Conservation (phyloP, 2,329 filamentous ascomycete species). For the Penicillium sp. region DNA sequence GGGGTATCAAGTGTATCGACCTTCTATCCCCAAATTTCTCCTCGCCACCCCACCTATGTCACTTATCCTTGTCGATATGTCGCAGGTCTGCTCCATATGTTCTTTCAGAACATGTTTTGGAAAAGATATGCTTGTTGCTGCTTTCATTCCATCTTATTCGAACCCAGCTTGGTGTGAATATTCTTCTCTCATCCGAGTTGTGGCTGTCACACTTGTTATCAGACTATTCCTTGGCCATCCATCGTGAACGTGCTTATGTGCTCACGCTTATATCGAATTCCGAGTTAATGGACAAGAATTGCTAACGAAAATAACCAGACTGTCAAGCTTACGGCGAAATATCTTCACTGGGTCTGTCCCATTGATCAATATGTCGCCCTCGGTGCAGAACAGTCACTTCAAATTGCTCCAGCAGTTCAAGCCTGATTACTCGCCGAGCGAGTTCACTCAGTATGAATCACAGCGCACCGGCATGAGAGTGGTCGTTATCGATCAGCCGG, state of each 20-base stretch:
- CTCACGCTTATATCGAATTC: not conserved
- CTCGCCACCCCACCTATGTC: slow-evolving; percentile 19
- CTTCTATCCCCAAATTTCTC: slow-evolving; percentile 13
- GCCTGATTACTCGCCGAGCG: slow-evolving; percentile 83
- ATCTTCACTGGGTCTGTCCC: slow-evolving; percentile 21
- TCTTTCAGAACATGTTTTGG: slow-evolving; percentile 1
- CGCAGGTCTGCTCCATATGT: slow-evolving; percentile 8
- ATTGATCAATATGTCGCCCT: slow-evolving; percentile 54
- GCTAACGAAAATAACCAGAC: slow-evolving; percentile 24
- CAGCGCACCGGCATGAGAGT: slow-evolving; percentile 92
- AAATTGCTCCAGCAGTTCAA: slow-evolving; percentile 81
- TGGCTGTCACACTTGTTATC: not conserved
- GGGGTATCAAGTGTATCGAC: not conserved
- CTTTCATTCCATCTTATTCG: not conserved
- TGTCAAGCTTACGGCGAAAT: slow-evolving; percentile 19
- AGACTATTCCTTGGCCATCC: not conserved
- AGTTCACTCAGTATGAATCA: slow-evolving; percentile 94
- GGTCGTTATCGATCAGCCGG: slow-evolving; percentile 84
- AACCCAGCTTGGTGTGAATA: not conserved
- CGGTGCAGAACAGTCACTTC: slow-evolving; percentile 60
- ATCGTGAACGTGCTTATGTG: not conserved
- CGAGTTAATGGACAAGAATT: not conserved
- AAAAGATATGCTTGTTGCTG: not conserved
- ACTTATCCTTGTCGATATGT: slow-evolving; percentile 11
- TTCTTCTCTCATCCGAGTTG: not conserved